Evolutionary conservation across 305 asterid species (phyloP).

Genomic region (Solanum aculeatissimum): DNA sequence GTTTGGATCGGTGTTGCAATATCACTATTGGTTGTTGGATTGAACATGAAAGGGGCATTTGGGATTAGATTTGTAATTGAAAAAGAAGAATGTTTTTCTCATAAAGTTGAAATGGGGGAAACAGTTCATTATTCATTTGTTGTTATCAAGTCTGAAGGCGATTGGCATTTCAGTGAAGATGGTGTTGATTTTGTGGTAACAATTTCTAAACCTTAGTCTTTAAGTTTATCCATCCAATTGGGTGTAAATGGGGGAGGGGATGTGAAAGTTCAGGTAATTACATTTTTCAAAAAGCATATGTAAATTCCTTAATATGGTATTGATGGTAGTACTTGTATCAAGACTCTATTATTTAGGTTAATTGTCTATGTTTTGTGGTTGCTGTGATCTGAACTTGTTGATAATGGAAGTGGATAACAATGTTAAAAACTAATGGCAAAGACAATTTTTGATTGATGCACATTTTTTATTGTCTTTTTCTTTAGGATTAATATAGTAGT

Average conservation of each 20-base stretch:
- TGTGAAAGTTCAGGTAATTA: too few relatives aligned
- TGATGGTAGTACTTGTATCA: not conserved
- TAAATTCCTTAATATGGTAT: too few relatives aligned
- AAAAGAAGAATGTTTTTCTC: conserved; percentile 89
- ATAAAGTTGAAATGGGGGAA: conserved; percentile 83
- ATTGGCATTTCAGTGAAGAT: conserved; percentile 68
- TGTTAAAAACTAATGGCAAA: too few relatives aligned
- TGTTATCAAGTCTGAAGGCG: conserved; percentile 75
- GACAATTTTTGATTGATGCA: too few relatives aligned
- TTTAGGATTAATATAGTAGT: too few relatives aligned
- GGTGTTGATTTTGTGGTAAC: conserved; percentile 94
- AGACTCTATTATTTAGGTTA: not conserved
- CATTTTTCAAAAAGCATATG: too few relatives aligned
- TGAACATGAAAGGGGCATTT: conserved; percentile 29
- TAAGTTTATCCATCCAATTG: not conserved
- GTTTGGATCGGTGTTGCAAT: conserved; percentile 16
- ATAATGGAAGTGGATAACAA: not conserved
- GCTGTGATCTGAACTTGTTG: not conserved
- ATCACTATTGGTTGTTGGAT: conserved; percentile 24
- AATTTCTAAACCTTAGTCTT: conserved; percentile 5
- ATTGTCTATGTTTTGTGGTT: not conserved
- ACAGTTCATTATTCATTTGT: conserved; percentile 88
- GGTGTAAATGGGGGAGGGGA: too few relatives aligned
- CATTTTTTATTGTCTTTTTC: too few relatives aligned
- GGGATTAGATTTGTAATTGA: conserved; percentile 90